Base-by-base conservation (phyloP, 441 rosid species). In the Kokia cookei region DNA sequence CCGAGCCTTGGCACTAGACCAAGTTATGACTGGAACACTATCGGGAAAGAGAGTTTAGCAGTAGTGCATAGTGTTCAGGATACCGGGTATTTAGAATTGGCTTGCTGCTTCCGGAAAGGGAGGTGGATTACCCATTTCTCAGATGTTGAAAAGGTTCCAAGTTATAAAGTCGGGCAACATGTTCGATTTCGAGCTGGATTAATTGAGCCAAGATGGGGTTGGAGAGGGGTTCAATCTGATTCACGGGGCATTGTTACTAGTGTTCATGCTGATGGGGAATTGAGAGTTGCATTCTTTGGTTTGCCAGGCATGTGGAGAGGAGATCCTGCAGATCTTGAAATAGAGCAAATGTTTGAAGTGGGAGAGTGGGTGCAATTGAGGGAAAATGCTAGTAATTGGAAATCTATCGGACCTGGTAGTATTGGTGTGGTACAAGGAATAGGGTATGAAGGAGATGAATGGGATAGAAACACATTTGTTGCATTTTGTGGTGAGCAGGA, bases 401-500 rank as follows among this genome's bases (percentile, higher is more conserved):
- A 96, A 77, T 85, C 97, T 62, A 69, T 91, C 37, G 89, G 85
- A 55, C 96, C 99, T 45, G 95, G 96, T 68, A 87, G 89, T 79
- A 76, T 91, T 47, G 98, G 98, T 74, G 86, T 96, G 1, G 93
- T 96, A 57, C 98, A 93, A 72, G 99, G 98, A 70, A 81, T 93
- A 64, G 92, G 94, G 51, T 96, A 90, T 62, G 92, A 91, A 71
- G 90, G 86, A 76, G 97, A 92, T 72, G 88, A 85, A 73, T 92
- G 97, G 96, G 94, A 92, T 75, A 94, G 98, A 69, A 94, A 77
- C 83, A 90, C 86, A 35, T 83, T 79, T 54, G 95, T 94, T 35
- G 90, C 91, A 19, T 96, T 96, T 81, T 94, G 98, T 58, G 93
- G 96, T 26, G 99, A 96, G 85, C 97, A 90, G 84, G 99, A 96